Conservation (phyloP, 495 filamentous ascomycete genomes). For the Penicillium robsamsonii region DNA sequence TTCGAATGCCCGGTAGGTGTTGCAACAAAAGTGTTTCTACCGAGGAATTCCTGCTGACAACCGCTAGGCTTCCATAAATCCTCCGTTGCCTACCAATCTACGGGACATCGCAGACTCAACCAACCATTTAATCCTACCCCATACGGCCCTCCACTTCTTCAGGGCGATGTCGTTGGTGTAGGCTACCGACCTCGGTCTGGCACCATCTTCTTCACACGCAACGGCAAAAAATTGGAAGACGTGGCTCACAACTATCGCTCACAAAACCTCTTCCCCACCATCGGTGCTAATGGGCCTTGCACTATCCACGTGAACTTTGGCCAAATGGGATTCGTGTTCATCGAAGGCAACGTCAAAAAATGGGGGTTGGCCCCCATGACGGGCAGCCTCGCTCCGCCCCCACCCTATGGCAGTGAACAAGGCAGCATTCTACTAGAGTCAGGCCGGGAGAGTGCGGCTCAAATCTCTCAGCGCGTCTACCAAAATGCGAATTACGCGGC, state of each 20-base stretch:
- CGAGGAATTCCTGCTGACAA: constrained; percentile 17
- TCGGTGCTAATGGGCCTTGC: constrained; percentile 91
- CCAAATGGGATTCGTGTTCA: constrained; percentile 96
- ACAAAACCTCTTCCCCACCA: constrained; percentile 94
- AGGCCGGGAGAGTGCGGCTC: constrained; percentile 63
- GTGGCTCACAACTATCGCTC: constrained; percentile 88
- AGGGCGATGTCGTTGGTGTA: constrained; percentile 94
- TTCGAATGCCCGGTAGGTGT: constrained; percentile 80
- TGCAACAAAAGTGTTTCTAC: neutral
- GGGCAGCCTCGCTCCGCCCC: constrained; percentile 89
- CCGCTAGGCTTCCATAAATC: constrained; percentile 79
- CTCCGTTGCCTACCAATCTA: constrained; percentile 86
- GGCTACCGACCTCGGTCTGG: constrained; percentile 94
- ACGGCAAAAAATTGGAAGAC: constrained; percentile 95
- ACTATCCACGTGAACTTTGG: constrained; percentile 96
- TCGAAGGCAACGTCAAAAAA: constrained; percentile 99
- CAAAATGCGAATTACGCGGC: constrained; percentile 45
- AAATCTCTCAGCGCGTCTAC: constrained; percentile 57
- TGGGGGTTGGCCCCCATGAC: constrained; percentile 97
- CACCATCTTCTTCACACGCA: constrained; percentile 95
- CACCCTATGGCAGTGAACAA: constrained; percentile 94
- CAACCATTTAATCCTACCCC: constrained; percentile 77
- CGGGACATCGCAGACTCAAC: constrained; percentile 81
- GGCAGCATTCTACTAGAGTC: constrained; percentile 92
- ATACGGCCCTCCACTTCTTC: constrained; percentile 80